Evolutionary conservation across 2,329 filamentous ascomycete species (phyloP), one percentile per base, ranked within the genome.

Genomic region (Hypoxylon rubiginosum): DNA sequence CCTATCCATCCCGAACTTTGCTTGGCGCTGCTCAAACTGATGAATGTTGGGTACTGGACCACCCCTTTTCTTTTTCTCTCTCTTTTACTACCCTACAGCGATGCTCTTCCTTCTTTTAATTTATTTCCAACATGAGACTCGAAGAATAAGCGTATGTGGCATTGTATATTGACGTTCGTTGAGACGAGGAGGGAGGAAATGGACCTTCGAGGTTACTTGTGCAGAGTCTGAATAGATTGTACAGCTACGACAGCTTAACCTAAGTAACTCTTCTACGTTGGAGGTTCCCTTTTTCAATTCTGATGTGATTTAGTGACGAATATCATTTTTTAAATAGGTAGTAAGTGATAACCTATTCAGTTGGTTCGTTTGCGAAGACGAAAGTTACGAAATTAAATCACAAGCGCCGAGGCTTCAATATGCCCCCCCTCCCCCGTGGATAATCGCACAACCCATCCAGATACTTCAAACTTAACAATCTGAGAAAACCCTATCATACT

Each of bases 1-100:
- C 26, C 43, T 72, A 21, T 39, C 19, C 0, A 51, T 70, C 13
- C 70, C 67, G n/a, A 43, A 46, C 17, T 54, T 67, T 3, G 26
- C 46, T 30, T 54, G 57, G 60, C 39, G 54, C 1, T 24, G 19
- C 2, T 45, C 36, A 56, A 41, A 48, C 21, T 68, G 19, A 64
- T 10, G 17, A 19, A n/a, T 13, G 34, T 36, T 36, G 11, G 11
- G 41, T 45, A 13, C 17, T 34, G 13, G 30, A 24, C 24, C 17
- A 26, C 13, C 21, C 13, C 19, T 32, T 54, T 53, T 21, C 1
- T 10, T 24, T 36, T 19, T 41, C 2, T 5, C n/a, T n/a, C n/a
- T 24, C 32, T 19, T 48, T 11, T 19, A 21, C 34, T 19, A 57
- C 48, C 26, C 28, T 43, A 46, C 19, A 67, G 64, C 64, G 64